Evolutionary conservation across 352 stramenopile genomes (phyloP).

Genomic region (Phytophthora pistaciae): DNA sequence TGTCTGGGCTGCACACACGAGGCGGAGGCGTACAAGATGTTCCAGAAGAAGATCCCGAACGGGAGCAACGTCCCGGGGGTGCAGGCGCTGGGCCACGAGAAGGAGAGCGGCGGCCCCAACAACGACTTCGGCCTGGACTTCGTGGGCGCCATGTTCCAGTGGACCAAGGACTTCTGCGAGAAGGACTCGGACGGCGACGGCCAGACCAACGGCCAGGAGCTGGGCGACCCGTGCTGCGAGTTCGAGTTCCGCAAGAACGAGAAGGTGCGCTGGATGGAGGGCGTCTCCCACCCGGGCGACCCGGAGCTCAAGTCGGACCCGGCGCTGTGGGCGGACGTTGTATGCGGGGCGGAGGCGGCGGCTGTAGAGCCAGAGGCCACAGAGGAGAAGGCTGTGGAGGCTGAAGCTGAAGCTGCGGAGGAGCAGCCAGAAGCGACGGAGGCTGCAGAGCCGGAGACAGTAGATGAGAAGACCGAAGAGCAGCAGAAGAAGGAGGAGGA

Average conservation of each 20-base stretch:
- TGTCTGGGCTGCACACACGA: not conserved
- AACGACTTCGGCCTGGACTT: constrained; percentile 66
- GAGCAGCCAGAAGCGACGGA: not conserved
- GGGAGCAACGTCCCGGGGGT: constrained; percentile 41
- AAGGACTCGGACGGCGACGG: constrained; percentile 39
- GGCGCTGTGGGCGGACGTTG: constrained; percentile 37
- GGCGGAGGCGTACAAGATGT: constrained; percentile 28
- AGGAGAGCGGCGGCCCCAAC: constrained; percentile 31
- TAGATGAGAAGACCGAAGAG: constrained; percentile 2
- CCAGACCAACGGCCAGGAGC: constrained; percentile 37
- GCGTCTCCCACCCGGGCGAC: constrained; percentile 43
- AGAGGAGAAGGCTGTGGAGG: not conserved
- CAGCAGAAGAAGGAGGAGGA: not conserved
- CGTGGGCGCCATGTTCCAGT: constrained; percentile 37
- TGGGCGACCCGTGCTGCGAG: constrained; percentile 57
- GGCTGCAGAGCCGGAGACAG: not conserved
- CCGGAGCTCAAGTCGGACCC: constrained; percentile 26
- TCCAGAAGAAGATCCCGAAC: constrained; percentile 40
- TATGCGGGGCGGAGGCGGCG: constrained; percentile 19
- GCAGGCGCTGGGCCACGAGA: constrained; percentile 40
- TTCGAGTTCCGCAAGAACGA: constrained; percentile 46
- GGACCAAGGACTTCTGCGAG: constrained; percentile 59
- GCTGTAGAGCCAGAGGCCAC: not conserved
- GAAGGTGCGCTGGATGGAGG: constrained; percentile 36
- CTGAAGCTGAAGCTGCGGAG: not conserved